Conservation (phyloP, 2,329 filamentous ascomycete genomes). For the Penicillium paneum region DNA sequence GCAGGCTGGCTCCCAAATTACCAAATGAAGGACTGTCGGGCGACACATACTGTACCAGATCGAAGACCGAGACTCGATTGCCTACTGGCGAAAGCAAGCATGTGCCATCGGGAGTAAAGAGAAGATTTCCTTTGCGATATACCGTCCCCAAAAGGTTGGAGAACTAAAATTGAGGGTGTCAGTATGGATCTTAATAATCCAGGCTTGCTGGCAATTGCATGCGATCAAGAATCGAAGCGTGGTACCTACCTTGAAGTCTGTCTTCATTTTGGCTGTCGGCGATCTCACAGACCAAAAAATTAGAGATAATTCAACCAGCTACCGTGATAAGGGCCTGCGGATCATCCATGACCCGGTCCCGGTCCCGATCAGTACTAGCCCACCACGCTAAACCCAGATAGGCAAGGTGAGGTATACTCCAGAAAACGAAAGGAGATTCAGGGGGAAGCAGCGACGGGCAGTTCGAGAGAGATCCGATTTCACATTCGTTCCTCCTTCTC, state of each 20-base stretch:
- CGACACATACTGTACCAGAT: constrained; percentile 75
- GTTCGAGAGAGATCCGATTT: constrained; percentile 11
- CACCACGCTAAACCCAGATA: constrained; percentile 19
- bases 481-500: constrained; percentile 15
- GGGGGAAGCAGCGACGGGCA: constrained; percentile 26
- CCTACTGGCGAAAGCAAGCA: constrained; percentile 94
- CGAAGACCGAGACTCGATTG: constrained; percentile 93
- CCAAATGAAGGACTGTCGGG: background rate
- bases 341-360: constrained; percentile 21
- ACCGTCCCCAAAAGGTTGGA: constrained; percentile 97
- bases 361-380: constrained; percentile 12
- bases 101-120: constrained; percentile 94
- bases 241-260: constrained; percentile 80
- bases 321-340: constrained; percentile 23
- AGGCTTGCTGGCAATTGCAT: background rate
- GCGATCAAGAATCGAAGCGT: background rate
- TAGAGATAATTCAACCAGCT: constrained; percentile 15
- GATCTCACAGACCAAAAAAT: constrained; percentile 25
- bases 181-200: background rate
- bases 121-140: constrained; percentile 94
- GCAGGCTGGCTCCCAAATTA: constrained; percentile 1
- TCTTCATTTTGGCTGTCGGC: constrained; percentile 70
- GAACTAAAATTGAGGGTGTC: constrained; percentile 61
- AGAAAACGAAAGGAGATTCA: constrained; percentile 31
- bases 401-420: constrained; percentile 30